A percentile compares a stretch with the other conserved stretches of the same genome.
Conservation (phyloP, 2,329 filamentous ascomycete genomes). For the Fusarium ambrosium region DNA sequence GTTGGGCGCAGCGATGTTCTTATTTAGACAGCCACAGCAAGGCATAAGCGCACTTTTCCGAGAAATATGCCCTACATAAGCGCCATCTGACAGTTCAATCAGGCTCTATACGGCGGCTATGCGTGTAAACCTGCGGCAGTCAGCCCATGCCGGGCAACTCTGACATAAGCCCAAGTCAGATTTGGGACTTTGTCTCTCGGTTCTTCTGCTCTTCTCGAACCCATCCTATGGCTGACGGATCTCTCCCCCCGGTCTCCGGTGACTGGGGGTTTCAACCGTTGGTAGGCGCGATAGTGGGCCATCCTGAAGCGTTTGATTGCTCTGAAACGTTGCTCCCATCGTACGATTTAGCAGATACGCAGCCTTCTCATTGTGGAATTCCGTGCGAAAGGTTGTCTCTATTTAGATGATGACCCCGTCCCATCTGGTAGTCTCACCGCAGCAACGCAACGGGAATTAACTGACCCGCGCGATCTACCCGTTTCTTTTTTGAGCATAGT, state of each 20-base stretch:
- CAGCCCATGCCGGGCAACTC: background rate
- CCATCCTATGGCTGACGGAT: background rate
- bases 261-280: background rate
- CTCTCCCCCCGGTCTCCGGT: background rate
- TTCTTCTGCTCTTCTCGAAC: background rate
- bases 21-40: background rate
- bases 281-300: background rate
- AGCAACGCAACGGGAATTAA: background rate
- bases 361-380: background rate
- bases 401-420: background rate
- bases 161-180: background rate
- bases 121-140: background rate
- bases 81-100: background rate
- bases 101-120: background rate
- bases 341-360: background rate
- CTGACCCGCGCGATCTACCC: background rate
- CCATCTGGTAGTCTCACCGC: background rate
- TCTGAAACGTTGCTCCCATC: background rate
- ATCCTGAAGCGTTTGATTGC: background rate
- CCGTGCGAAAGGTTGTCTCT: background rate
- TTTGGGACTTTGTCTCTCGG: background rate
- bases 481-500: slow-evolving; percentile 1
- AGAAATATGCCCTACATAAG: background rate
- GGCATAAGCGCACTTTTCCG: background rate
- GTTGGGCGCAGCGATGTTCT: background rate